phyloP scores from a whole-genome alignment of 2,329 filamentous ascomycete genomes.

The Paraphoma chrysanthemicola region DNA sequence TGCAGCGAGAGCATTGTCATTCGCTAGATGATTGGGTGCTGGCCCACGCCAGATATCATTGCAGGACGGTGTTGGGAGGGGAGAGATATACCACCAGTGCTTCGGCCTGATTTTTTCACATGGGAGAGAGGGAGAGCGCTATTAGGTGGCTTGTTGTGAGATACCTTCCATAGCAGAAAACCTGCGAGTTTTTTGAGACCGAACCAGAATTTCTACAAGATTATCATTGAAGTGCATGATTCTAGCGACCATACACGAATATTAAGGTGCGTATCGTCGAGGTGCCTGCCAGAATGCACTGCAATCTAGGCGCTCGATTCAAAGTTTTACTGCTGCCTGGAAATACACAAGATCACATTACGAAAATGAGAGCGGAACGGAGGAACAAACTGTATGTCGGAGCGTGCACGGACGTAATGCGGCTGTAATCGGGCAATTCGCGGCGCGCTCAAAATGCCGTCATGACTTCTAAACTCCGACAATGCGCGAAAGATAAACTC shows the following conservation, averaged over 20 bases:
- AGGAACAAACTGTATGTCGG: background rate
- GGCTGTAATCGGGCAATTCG: conserved; percentile 10
- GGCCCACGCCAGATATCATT: background rate
- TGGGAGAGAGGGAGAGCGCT: too few relatives aligned
- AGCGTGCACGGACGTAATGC: background rate
- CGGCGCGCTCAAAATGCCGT: conserved; percentile 26
- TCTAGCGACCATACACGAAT: too few relatives aligned
- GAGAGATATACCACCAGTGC: background rate
- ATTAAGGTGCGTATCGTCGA: too few relatives aligned
- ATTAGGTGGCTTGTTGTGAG: too few relatives aligned
- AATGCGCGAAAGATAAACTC: conserved; percentile 16
- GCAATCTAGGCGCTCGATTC: too few relatives aligned
- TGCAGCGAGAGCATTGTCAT: background rate
- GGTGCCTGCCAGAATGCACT: too few relatives aligned
- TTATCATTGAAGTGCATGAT: too few relatives aligned
- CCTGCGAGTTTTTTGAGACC: too few relatives aligned
- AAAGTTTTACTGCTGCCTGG: background rate
- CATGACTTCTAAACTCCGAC: conserved; percentile 25
- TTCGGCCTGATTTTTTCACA: too few relatives aligned
- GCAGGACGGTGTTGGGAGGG: too few relatives aligned
- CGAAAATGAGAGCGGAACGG: background rate
- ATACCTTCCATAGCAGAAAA: too few relatives aligned
- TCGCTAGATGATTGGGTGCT: background rate
- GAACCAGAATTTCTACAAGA: too few relatives aligned
- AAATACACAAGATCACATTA: background rate